Evolutionary conservation across 495 filamentous ascomycete genomes (phyloP).

Genomic region (Stereocaulon alpinum): DNA sequence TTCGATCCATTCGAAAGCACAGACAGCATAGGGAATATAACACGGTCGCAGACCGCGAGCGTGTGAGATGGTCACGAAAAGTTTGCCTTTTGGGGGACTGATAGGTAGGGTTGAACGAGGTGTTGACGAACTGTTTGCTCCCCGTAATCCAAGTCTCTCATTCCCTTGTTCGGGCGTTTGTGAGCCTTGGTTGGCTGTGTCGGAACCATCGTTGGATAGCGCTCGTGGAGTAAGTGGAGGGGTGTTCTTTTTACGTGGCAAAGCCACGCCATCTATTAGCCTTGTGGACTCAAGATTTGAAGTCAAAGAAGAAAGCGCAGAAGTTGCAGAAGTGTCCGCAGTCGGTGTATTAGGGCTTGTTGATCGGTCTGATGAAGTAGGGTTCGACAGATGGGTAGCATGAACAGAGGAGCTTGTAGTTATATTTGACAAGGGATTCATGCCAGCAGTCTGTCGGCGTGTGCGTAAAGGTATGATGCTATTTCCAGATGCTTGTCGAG

Average conservation of each 20-base stretch:
- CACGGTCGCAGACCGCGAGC: slow-evolving; percentile 72
- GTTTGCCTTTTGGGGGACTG: slow-evolving; percentile 74
- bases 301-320: slow-evolving; percentile 47
- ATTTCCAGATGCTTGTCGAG: slow-evolving; percentile 17
- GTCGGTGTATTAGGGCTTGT: slow-evolving; percentile 48
- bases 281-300: slow-evolving; percentile 60
- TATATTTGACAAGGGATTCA: slow-evolving; percentile 55
- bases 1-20: slow-evolving; percentile 93
- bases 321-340: slow-evolving; percentile 37
- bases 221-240: slow-evolving; percentile 79
- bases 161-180: slow-evolving; percentile 33
- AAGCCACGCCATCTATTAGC: slow-evolving; percentile 72
- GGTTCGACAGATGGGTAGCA: slow-evolving; percentile 68
- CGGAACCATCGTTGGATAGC: slow-evolving; percentile 49
- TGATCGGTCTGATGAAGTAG: slow-evolving; percentile 45
- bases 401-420: slow-evolving; percentile 55
- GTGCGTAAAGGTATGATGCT: slow-evolving; percentile 16
- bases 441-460: slow-evolving; percentile 18
- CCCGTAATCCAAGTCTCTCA: slow-evolving; percentile 23
- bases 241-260: slow-evolving; percentile 68
- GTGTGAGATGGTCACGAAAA: slow-evolving; percentile 78
- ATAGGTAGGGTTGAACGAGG: slow-evolving; percentile 42
- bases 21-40: slow-evolving; percentile 87
- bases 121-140: slow-evolving; percentile 30
- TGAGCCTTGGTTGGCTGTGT: slow-evolving; percentile 16